Evolutionary conservation across 169 alveolate species (phyloP).

Genomic region (Cryptosporidium ryanae): DNA sequence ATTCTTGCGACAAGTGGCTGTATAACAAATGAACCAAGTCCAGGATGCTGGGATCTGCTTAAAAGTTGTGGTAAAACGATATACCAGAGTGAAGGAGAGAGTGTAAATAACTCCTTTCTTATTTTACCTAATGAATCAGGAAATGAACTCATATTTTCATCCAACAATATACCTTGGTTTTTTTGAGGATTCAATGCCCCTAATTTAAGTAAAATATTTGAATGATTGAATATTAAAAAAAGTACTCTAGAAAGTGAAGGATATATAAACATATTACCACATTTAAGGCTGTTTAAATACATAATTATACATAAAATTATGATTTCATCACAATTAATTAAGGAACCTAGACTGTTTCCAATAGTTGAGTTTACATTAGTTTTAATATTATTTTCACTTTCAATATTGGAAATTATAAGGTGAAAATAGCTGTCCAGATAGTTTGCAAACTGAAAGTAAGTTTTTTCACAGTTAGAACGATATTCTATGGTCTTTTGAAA

Average conservation of each 20-base stretch:
- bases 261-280: constrained; percentile 45
- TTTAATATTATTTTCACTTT: constrained; percentile 10
- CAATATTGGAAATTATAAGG: constrained; percentile 36
- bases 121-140: constrained; percentile 27
- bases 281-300: constrained; percentile 54
- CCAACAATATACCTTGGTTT: not conserved
- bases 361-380: not conserved
- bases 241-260: constrained; percentile 67
- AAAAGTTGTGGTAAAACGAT: constrained; percentile 78
- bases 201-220: constrained; percentile 20
- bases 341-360: constrained; percentile 25
- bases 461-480: constrained; percentile 70
- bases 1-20: constrained; percentile 79
- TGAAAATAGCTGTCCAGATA: constrained; percentile 63
- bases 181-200: not conserved
- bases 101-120: constrained; percentile 18
- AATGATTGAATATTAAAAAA: constrained; percentile 56
- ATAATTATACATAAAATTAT: constrained; percentile 48
- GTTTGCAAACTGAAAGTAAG: constrained; percentile 65
- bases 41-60: constrained; percentile 80
- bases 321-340: constrained; percentile 52
- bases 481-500: constrained; percentile 28
- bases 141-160: constrained; percentile 14
- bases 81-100: constrained; percentile 76
- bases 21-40: constrained; percentile 77